A percentile compares a stretch with the other conserved stretches of the same genome.
Conservation (phyloP, 2,329 filamentous ascomycete species). For the Microdochium paspali region DNA sequence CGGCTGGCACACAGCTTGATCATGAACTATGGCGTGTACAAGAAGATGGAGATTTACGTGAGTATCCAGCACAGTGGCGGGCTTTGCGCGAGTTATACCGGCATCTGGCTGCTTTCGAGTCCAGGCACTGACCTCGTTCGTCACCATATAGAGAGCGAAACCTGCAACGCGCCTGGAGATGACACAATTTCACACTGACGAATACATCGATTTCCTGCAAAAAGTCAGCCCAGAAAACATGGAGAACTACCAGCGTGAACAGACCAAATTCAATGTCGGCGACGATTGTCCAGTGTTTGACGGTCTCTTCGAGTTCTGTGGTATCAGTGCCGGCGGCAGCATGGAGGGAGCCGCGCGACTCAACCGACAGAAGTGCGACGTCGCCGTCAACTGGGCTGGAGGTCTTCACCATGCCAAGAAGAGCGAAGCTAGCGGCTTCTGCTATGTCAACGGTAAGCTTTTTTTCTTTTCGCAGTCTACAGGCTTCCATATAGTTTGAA, state of each 20-base stretch:
- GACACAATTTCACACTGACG: constrained; percentile 86
- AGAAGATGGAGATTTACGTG: constrained; percentile 93
- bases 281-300: constrained; percentile 98
- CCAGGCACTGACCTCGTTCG: constrained; percentile 6
- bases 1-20: constrained; percentile 92
- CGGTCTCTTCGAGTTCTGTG: constrained; percentile 93
- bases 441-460: constrained; percentile 82
- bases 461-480: not conserved
- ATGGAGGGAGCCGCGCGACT: constrained; percentile 89
- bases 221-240: constrained; percentile 98
- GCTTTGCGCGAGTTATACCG: constrained; percentile 47
- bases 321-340: constrained; percentile 86
- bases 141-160: constrained; percentile 57
- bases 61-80: constrained; percentile 27
- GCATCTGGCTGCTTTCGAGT: constrained; percentile 13
- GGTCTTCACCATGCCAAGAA: constrained; percentile 97
- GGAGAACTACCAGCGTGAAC: constrained; percentile 85
- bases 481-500: not conserved
- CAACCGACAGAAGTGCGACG: constrained; percentile 85
- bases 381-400: constrained; percentile 97
- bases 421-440: constrained; percentile 91
- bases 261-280: constrained; percentile 87
- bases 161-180: constrained; percentile 84
- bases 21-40: constrained; percentile 90
- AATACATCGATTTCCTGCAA: constrained; percentile 90